Evolutionary conservation across 257 asterid species (phyloP), one percentile per base, ranked within the genome.

Genomic region (Salvia rosmarinus): DNA sequence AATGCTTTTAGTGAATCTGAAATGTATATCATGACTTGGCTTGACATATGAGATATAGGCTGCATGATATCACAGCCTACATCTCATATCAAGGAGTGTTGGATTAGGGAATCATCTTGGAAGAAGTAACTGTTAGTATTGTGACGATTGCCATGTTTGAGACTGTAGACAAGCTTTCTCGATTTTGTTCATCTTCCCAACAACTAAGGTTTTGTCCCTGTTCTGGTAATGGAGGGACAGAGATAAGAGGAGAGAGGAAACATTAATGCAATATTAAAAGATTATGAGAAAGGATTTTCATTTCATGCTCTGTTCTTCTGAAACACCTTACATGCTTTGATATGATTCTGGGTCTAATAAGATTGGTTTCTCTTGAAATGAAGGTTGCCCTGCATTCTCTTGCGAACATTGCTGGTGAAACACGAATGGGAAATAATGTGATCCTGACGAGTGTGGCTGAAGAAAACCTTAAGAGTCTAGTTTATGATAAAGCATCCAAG

Each of bases 331-430:
- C 54, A 20, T 61, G 40, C 59, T 61, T 62, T 59, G 73, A 58
- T 75, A 66, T 43, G 40, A 68, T 61, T 59, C 23, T 30, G 59
- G 55, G 68, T 64, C 42, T 42, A 56, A 69, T 63, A 55, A 69
- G 52, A 35, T 30, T 65, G 68, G 57, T 71, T 56, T 49, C 64
- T 34, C 19, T 72, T 78, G 77, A 64, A 17, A 64, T 23, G 63
- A 83, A 94, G 99, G 96, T 97, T 77, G 98, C 98, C 66, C 72
- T 91, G 87, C 97, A 95, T 79, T 87, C 97, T 67, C 92, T 91
- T 64, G 98, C 84, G 32, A 88, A 85, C 85, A 87, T 89, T 78
- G 84, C 76, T 47, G 99, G 99, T 61, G 99, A 95, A 85, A 68
- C 89, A 77, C 93, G 96, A 5, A 7, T 68, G 34, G 90, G 64